These are phyloP conservation scores for Trichaptum fuscoviolaceum DNA, from an alignment of 768 basidiomycete genomes.

Conservation along the genomic window DNA sequence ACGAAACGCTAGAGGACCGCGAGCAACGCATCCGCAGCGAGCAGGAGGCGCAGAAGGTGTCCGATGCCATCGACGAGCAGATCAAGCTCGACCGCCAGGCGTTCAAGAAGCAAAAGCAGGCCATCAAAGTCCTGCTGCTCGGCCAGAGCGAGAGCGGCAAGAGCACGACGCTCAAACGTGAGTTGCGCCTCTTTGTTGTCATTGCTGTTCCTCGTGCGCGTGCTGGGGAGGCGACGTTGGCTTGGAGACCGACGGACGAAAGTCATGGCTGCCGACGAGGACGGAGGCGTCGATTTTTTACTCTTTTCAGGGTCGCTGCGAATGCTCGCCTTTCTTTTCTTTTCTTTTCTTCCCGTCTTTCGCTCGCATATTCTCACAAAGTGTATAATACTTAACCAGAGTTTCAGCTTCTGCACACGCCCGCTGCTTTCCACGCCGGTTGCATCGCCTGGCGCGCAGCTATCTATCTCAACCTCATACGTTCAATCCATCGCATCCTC, in stretches of 20 bases:
- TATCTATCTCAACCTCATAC: constrained; percentile 83
- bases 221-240: background rate
- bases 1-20: constrained; percentile 67
- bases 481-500: constrained; percentile 56
- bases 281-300: background rate
- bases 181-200: constrained; percentile 31
- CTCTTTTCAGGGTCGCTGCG: background rate
- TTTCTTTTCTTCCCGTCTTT: no score
- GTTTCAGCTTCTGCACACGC: constrained; percentile 78
- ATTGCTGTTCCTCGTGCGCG: constrained; percentile 8
- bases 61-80: constrained; percentile 77
- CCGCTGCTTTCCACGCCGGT: constrained; percentile 71
- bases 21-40: constrained; percentile 62
- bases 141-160: constrained; percentile 90
- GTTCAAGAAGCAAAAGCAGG: constrained; percentile 51
- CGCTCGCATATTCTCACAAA: no score
- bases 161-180: constrained; percentile 85
- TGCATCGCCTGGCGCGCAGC: constrained; percentile 83
- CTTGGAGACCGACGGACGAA: background rate
- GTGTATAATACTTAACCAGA: constrained; percentile 39
- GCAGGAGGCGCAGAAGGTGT: constrained; percentile 64
- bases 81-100: constrained; percentile 61
- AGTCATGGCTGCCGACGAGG: no score
- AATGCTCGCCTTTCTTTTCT: no score
- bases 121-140: constrained; percentile 73